Evolutionary conservation across 108 stramenopile genomes (phyloP), one percentile per base, ranked within the genome.

Genomic region (Nitzschia sp.): DNA sequence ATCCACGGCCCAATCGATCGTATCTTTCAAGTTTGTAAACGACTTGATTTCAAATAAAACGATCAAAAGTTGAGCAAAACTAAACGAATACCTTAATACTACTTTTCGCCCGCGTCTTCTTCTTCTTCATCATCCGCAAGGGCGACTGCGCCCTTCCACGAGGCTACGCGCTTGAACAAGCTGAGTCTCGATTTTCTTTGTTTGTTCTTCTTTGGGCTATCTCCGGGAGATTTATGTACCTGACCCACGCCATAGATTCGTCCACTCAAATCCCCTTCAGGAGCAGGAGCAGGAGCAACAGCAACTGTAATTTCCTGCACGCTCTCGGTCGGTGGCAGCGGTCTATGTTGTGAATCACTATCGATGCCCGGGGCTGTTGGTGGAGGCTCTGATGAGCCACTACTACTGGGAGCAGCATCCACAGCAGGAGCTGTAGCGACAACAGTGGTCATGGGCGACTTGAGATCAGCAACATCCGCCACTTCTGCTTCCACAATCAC

Each of bases 1-100:
- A 84, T 64, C 83, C 78, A 30, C 34, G 71, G 19, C 82, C 82
- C 19, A 21, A 77, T 64, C 61, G 76, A 59, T 68, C 69, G 15
- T 77, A 70, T 63, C 1, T 67, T 48, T 67, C n/a, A 13, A 49
- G 19, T 67, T 3, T 19, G 35, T 28, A 17, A 51, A n/a, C 11
- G 13, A 51, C 8, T 2, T 23, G 30, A 54, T 18, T n/a, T 6
- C 23, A 6, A 25, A 54, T 15, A 4, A 6, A 24, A 25, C 24
- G 5, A 54, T 54, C 17, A 15, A 6, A 24, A 54, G 5, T 24
- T 24, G 53, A 54, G 13, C 53, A 54, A 24, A 24, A 24, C n/a
- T 54, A 5, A 18, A 42, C 38, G 53, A 54, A 54, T 15, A 4
- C 6, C 18, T 18, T 54, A 25, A 18, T 13, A 25, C 53, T 54